Evolutionary conservation across 495 filamentous ascomycete genomes (phyloP), one percentile per base, ranked within the genome.

Genomic region (Bryoglossum gracile): DNA sequence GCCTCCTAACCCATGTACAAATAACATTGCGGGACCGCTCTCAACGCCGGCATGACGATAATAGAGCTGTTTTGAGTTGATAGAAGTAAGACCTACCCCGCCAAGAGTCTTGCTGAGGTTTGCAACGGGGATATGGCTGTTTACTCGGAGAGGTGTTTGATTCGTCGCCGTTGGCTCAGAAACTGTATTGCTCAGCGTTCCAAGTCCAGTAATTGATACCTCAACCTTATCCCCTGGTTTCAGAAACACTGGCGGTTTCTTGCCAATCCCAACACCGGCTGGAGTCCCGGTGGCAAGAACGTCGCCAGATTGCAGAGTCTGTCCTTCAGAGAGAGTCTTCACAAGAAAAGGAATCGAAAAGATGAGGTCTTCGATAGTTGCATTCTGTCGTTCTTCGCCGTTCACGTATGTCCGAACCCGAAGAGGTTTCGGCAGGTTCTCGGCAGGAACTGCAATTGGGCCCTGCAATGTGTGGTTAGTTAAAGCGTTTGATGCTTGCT

Each of bases 1-100:
- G 5, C 65, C 67, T 3, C 73, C 73, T 1, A 77, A 62, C 14
- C 74, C 74, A 51, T 77, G 72, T 28, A 78, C 65, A 57, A 78
- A 74, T 37, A 77, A 51, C 13, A 73, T 48, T 10, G 67, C 50
- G 2, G 43, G 41, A 0, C 52, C 58, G 32, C 42, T 41, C 16
- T 50, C 48, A 40, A 40, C 19, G 3, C 53, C 51, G 14, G 64
- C 61, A 4, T 61, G 22, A 13, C 59, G 60, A 33, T 69, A 64
- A 38, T 69, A 65, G 3, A 74, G 54, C 2, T 56, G 50, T 54
- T 77, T 75, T 33, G 66, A 61, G 37, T 70, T 72, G 13, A 78
- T 56, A 0, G 43, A 53, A 13, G 66, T 70, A 17, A 77, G 57
- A 11, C 67, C 63, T 14, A 62, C 24, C 2, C 61, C 65, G 22